Evolutionary conservation across 2,329 filamentous ascomycete genomes (phyloP).

Genomic region (Erysiphe pulchra): DNA sequence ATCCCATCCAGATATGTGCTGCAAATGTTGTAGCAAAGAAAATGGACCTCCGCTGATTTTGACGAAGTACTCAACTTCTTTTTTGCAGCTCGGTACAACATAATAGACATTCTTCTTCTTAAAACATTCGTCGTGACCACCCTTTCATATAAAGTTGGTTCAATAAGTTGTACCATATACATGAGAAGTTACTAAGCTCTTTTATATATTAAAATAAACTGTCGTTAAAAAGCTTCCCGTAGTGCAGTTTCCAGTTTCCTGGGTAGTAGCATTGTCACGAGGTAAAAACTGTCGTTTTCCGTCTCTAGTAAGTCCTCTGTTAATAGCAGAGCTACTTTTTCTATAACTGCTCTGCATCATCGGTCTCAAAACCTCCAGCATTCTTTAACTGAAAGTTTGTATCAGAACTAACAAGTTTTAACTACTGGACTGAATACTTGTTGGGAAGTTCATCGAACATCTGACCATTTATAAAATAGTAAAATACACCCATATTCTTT

Average conservation of each 20-base stretch:
- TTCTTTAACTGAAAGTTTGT: background rate
- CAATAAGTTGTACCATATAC: background rate
- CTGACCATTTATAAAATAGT: too few species aligned
- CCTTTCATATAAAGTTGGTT: background rate
- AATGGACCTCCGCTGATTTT: background rate
- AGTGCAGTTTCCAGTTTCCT: background rate
- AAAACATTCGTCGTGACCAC: background rate
- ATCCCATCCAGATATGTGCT: background rate
- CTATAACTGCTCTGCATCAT: background rate
- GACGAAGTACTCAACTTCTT: background rate
- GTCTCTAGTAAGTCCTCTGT: background rate
- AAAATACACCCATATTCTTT: too few species aligned
- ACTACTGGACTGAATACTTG: too few species aligned
- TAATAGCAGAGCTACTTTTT: background rate
- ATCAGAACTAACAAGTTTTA: too few species aligned
- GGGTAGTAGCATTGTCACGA: background rate
- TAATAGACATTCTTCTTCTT: background rate
- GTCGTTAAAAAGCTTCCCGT: background rate
- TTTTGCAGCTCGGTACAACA: background rate
- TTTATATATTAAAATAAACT: background rate
- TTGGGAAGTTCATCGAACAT: too few species aligned
- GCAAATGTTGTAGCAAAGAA: background rate
- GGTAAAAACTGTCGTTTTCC: background rate
- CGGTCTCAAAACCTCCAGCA: background rate
- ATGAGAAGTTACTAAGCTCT: background rate